A percentile compares a stretch with the other conserved stretches of the same genome.
These are phyloP conservation scores for Secale cereale DNA, from an alignment of 176 grass and related monocot genomes.

Conservation along the genomic window DNA sequence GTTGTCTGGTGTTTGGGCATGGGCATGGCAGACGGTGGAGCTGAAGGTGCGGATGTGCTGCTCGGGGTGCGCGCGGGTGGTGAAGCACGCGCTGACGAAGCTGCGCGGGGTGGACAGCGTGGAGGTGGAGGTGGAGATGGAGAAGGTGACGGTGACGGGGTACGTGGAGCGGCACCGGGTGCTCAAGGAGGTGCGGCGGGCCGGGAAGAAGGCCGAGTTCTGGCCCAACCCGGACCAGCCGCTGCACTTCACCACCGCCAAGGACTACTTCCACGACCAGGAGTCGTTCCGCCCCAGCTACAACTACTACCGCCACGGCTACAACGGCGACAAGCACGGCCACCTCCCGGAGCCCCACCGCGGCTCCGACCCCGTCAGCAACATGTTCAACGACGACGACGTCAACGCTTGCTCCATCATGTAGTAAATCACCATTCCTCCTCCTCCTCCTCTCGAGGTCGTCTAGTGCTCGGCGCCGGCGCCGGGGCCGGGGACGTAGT, in stretches of 20 bases:
- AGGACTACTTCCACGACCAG: conserved; percentile 89
- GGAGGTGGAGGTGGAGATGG: conserved; percentile 79
- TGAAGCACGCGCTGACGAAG: conserved; percentile 68
- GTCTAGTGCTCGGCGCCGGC: background rate
- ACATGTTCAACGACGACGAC: conserved; percentile 99
- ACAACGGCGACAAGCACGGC: conserved; percentile 94
- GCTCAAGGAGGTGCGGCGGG: conserved; percentile 88
- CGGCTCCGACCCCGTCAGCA: conserved; percentile 85
- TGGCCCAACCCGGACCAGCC: conserved; percentile 87
- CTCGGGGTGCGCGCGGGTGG: conserved; percentile 83
- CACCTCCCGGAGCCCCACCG: conserved; percentile 55
- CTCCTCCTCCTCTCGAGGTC: no score
- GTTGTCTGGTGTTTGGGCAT: background rate
- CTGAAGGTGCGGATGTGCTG: conserved; percentile 99
- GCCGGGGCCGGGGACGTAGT: background rate
- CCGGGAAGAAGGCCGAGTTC: conserved; percentile 96
- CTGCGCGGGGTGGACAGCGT: conserved; percentile 80
- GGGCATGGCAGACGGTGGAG: conserved; percentile 63
- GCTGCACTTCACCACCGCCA: conserved; percentile 71
- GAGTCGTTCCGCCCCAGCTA: conserved; percentile 80
- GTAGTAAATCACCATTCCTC: conserved; percentile 18
- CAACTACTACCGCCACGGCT: conserved; percentile 96
- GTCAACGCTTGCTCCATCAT: conserved; percentile 86
- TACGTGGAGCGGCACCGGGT: conserved; percentile 83
- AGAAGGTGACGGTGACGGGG: conserved; percentile 98